Conservation (phyloP, 768 basidiomycete species). For the Ramaria sp. region DNA sequence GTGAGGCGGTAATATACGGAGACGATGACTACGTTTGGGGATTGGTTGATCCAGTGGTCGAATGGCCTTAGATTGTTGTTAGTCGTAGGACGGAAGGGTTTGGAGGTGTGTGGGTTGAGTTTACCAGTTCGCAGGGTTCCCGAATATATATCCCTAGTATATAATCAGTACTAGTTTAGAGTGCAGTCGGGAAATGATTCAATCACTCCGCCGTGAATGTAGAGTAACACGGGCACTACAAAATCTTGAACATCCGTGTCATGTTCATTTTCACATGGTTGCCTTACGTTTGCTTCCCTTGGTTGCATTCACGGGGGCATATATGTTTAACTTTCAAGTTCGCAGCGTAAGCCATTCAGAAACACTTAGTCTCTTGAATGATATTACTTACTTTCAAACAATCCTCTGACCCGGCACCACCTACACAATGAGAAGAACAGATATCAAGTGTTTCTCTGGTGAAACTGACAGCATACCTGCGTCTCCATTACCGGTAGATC, state of each 20-base stretch:
- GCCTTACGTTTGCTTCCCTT: constrained; percentile 35
- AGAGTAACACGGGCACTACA: constrained; percentile 29
- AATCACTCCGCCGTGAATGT: constrained; percentile 28
- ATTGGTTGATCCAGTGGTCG: constrained; percentile 53
- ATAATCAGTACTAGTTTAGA: neutral
- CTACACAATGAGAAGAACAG: constrained; percentile 18
- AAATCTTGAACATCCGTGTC: neutral
- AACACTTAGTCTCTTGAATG: neutral
- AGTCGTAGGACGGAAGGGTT: neutral
- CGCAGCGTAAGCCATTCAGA: neutral
- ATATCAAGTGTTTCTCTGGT: constrained; percentile 8
- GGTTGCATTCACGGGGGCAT: constrained; percentile 39
- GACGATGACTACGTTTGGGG: constrained; percentile 49
- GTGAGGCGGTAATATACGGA: constrained; percentile 57
- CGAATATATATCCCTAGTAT: constrained; percentile 37
- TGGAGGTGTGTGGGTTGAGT: neutral
- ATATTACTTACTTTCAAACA: constrained; percentile 33
- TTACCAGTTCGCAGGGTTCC: constrained; percentile 48
- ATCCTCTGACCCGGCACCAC: constrained; percentile 57
- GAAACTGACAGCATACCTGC: neutral
- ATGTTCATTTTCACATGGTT: neutral
- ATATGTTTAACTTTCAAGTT: constrained; percentile 36
- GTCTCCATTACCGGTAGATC: constrained; percentile 33
- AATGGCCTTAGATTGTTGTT: constrained; percentile 32
- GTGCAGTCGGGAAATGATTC: neutral